Evolutionary conservation across 805 yeast species (phyloP), one percentile per base, ranked within the genome.

Genomic region (Spencermartinsiella europaea): DNA sequence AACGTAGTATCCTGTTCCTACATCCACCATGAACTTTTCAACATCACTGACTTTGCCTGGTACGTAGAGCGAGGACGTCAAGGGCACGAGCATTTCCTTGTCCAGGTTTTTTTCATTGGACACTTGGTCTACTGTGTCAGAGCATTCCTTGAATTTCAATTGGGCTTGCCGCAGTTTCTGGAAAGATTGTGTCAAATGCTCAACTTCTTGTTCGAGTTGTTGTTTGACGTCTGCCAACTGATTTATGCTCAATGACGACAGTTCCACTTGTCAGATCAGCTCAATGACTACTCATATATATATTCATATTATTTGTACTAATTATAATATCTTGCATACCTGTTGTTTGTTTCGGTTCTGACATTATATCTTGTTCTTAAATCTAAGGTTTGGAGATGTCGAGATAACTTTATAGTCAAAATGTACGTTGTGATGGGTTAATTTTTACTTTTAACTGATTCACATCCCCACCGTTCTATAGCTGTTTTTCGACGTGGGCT

Each of bases 1-100:
- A 15, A 89, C 90, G 62, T 77, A 93, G 63, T 93, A 93, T 2
- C 98, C 98, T 0, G 99, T 93, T 31, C 99, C 99, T 21, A 93
- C 82, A 62, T 93, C 99, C 7, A 93, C 96, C 62, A 93, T 71
- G 58, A 83, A 93, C 48, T 75, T 80, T 49, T 81, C 75, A 43
- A 75, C 75, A 48, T 83, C 79, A 38, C 73, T 71, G 43, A 86
- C 74, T 45, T 71, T 76, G 1, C 98, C 99, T 3, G 96, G 95
- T 21, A 93, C 83, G 56, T 93, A 93, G 35, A 93, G 69, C 0
- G 96, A 87, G 16, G 89, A 74, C 0, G 98, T 87, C 50, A 95
- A 73, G 4, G 99, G 99, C 1, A 93, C 87, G 52, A 93, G 70
- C 17, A 91, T 63, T 28, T 78, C 76, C 39, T 75, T 68, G 1